Evolutionary conservation across 768 basidiomycete species (phyloP), one percentile per base, ranked within the genome.

Genomic region (Mycena capillaripes): DNA sequence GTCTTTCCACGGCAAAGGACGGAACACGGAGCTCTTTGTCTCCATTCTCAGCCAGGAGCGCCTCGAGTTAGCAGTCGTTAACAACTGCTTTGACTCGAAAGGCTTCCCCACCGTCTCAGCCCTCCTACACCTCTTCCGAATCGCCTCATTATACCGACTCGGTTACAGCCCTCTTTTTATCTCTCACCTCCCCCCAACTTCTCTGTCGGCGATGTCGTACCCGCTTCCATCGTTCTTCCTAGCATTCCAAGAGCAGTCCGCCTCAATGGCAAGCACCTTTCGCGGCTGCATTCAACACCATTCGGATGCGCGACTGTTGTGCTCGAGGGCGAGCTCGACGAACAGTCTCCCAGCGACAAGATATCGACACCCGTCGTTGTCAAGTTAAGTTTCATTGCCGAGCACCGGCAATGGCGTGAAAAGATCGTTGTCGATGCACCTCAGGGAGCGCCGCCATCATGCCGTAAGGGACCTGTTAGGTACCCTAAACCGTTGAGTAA

Each of bases 1-100:
- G 34, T 71, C 70, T 36, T 71, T 71, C 70, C 70, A 71, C 42
- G 70, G 70, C 48, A 66, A 71, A 61, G 70, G 56, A 30, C 10
- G 66, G 56, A 46, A 48, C 10, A 60, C 70, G 34, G 53, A n/a
- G 46, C 63, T 66, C 38, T 60, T 71, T 19, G 40, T 70, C 30
- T 71, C 70, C 9, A 71, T 65, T 42, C 57, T 60, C 46, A 66
- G 38, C 56, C 48, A 44, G 19, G 70, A 71, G 17, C 59, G 70
- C 14, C 29, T 71, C n/a, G 63, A 66, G 52, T 60, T 71, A n/a
- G 70, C 64, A 8, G 64, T 60, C 50, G 36, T 71, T 53, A 48
- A 66, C 23, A 10, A 66, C 40, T 70, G 69, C 55, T 70, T 69
- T 25, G 27, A 36, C 23, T n/a, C n/a, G n/a, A 14, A 57, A 23